Evolutionary conservation across 768 basidiomycete genomes (phyloP).

Genomic region (Lactifluus echinatus): DNA sequence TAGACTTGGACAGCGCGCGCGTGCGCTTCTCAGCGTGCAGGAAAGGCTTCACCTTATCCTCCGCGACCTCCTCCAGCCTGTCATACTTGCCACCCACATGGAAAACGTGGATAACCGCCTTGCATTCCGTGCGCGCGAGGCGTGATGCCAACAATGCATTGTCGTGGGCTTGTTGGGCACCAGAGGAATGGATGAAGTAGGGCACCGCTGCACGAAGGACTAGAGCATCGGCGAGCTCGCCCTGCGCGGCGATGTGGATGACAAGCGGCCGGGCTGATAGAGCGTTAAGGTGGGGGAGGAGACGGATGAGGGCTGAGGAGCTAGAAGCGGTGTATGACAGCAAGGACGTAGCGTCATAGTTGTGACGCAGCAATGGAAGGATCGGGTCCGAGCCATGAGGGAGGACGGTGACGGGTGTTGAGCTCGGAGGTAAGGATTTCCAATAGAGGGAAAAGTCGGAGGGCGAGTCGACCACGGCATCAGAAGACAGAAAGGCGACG

Average conservation of each 20-base stretch:
- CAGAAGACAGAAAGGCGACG: conserved; percentile 62
- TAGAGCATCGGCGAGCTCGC: conserved; percentile 67
- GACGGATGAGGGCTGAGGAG: conserved; percentile 44
- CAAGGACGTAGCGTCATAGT: conserved; percentile 34
- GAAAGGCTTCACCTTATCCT: conserved; percentile 53
- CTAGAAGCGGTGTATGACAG: conserved; percentile 50
- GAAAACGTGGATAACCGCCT: conserved; percentile 80
- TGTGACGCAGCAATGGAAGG: conserved; percentile 43
- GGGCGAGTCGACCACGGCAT: conserved; percentile 48
- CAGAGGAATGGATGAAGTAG: conserved; percentile 73
- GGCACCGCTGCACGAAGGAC: conserved; percentile 75
- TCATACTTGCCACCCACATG: conserved; percentile 37
- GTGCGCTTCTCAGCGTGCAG: conserved; percentile 39
- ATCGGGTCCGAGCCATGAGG: conserved; percentile 63
- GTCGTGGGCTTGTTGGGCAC: conserved; percentile 77
- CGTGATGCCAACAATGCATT: conserved; percentile 82
- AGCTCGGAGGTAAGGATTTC: conserved; percentile 27
- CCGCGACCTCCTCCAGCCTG: conserved; percentile 42
- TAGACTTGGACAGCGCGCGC: conserved; percentile 20
- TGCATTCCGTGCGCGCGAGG: conserved; percentile 59
- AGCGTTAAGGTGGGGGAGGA: conserved; percentile 63
- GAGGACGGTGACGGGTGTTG: conserved; percentile 39
- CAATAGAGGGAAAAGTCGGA: conserved; percentile 36
- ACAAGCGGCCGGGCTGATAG: conserved; percentile 59
- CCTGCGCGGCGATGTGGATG: conserved; percentile 55